phyloP scores from a whole-genome alignment of 2,329 filamentous ascomycete genomes.

The Xylaria sp. region DNA sequence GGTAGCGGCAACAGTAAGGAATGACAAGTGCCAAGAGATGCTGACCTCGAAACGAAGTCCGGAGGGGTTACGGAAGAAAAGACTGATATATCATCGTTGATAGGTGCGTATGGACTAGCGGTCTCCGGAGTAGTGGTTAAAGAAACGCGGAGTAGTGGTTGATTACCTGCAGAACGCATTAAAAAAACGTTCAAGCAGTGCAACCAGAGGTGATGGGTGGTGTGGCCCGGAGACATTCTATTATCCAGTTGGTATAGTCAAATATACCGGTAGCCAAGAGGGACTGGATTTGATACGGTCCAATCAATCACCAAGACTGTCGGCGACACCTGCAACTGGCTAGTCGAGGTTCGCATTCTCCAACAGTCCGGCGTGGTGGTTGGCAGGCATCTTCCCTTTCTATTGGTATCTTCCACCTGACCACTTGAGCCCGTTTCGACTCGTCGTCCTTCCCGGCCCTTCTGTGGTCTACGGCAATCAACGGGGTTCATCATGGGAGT shows the following conservation, averaged over 20 bases:
- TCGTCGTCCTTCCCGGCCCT: conserved; percentile 8
- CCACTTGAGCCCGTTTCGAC: conserved; percentile 14
- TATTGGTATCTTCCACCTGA: conserved; percentile 27
- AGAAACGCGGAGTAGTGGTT: not conserved
- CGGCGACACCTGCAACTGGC: conserved; percentile 12
- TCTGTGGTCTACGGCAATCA: conserved; percentile 11
- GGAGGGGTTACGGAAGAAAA: not conserved
- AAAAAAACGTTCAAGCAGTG: conserved; percentile 18
- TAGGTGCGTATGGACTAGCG: conserved; percentile 1
- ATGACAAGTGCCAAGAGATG: not conserved
- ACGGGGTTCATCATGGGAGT: conserved; percentile 8
- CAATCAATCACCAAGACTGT: conserved; percentile 27
- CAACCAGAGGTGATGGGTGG: conserved; percentile 18
- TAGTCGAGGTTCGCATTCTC: not conserved
- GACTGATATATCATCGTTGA: conserved; percentile 12
- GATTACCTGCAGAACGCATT: conserved; percentile 1
- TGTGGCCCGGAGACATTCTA: conserved; percentile 15
- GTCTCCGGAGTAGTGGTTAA: not conserved
- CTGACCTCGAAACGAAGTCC: not conserved
- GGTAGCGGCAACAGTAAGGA: not conserved
- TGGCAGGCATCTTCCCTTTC: conserved; percentile 21
- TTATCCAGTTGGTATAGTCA: conserved; percentile 12
- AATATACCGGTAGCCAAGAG: conserved; percentile 31
- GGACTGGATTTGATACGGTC: conserved; percentile 7
- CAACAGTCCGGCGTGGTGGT: conserved; percentile 15